phyloP scores from a whole-genome alignment of 495 filamentous ascomycete genomes.

The Neurospora sp. region DNA sequence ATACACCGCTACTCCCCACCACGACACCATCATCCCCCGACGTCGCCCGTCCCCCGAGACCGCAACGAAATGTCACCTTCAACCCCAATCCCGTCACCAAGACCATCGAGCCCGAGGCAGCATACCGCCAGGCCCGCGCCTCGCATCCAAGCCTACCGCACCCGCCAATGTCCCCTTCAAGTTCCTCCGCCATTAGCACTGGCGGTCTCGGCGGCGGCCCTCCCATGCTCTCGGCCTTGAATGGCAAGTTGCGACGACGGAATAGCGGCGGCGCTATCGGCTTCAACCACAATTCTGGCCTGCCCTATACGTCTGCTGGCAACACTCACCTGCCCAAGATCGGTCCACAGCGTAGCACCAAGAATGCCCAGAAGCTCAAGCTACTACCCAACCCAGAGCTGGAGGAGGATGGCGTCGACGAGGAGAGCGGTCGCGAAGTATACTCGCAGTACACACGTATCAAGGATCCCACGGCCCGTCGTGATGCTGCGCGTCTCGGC shows the following conservation, averaged over 20 bases:
- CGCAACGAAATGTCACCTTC: conserved; percentile 38
- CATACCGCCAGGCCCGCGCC: conserved; percentile 5
- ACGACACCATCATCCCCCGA: conserved; percentile 21
- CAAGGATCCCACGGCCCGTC: conserved; percentile 86
- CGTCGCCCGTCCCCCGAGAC: conserved; percentile 21
- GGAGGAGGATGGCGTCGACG: conserved; percentile 63
- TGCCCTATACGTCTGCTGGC: conserved; percentile 43
- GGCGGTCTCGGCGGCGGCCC: conserved; percentile 33
- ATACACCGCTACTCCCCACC: conserved; percentile 28
- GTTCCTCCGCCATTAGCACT: conserved; percentile 18
- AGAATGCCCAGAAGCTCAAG: conserved; percentile 93
- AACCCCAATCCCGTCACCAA: conserved; percentile 39
- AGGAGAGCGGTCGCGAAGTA: conserved; percentile 88
- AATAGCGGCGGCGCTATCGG: conserved; percentile 50
- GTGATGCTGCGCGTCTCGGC: conserved; percentile 86
- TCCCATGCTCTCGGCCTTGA: conserved; percentile 71
- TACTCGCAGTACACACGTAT: conserved; percentile 90
- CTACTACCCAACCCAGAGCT: conserved; percentile 82
- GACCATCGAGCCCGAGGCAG: conserved; percentile 38
- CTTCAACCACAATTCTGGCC: conserved; percentile 6
- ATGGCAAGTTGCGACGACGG: conserved; percentile 74
- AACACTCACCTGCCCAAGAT: conserved; percentile 57
- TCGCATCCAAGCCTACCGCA: conserved; percentile 6
- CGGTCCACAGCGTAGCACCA: conserved; percentile 87
- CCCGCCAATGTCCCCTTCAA: conserved; percentile 2